These are phyloP conservation scores for Aspergillus fructus DNA, from an alignment of 2,329 filamentous ascomycete genomes.

Conservation along the genomic window DNA sequence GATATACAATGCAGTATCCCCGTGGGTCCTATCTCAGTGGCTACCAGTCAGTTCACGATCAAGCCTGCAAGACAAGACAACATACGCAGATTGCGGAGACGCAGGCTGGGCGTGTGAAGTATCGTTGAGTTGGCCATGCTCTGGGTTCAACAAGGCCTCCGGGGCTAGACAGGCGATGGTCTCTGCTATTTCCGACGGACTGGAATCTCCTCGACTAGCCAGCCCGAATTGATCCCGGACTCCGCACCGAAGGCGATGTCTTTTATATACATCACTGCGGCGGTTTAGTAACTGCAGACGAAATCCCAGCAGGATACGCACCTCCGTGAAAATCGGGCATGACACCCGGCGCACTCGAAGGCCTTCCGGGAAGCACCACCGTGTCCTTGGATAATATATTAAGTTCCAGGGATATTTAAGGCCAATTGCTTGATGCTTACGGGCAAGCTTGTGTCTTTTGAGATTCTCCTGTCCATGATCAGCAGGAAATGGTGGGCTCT, in stretches of 20 bases:
- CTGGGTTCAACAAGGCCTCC: not conserved
- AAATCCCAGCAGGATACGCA: not conserved
- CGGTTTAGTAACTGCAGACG: no score
- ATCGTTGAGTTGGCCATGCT: not conserved
- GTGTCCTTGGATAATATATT: not conserved
- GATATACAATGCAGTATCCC: not conserved
- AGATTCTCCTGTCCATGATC: not conserved
- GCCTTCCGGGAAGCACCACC: not conserved
- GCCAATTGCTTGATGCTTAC: not conserved
- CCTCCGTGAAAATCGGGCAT: constrained; percentile 2
- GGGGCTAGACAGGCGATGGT: not conserved
- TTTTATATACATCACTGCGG: constrained; percentile 1
- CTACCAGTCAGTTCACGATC: not conserved
- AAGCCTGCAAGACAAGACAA: no score
- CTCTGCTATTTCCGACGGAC: not conserved
- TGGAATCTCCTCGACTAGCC: not conserved
- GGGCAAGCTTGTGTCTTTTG: constrained; percentile 2
- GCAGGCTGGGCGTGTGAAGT: not conserved
- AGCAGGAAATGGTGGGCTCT: not conserved
- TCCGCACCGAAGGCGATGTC: not conserved
- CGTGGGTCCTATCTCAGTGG: not conserved
- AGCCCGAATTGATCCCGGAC: not conserved
- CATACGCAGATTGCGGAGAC: not conserved
- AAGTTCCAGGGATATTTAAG: no score
- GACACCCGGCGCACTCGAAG: constrained; percentile 2